Conservation (phyloP, 2,329 filamentous ascomycete genomes). For the Talaromyces piceae region DNA sequence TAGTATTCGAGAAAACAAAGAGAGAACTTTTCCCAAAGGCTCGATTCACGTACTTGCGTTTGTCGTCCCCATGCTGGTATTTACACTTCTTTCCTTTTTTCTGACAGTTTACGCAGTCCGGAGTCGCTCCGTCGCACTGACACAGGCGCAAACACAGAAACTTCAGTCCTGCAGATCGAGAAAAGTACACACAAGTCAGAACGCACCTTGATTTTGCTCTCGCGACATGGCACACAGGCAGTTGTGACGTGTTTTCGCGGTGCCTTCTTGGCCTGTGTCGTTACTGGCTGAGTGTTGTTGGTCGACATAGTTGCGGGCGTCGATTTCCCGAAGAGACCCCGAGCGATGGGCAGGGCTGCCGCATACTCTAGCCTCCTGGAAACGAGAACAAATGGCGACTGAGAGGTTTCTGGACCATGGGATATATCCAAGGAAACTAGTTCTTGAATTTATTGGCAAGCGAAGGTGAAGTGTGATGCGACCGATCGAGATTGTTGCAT, state of each 20-base stretch:
- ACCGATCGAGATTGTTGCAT: not conserved
- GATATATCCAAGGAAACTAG: no score
- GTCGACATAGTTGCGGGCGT: constrained; percentile 9
- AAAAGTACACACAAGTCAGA: not conserved
- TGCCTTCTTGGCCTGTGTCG: constrained; percentile 21
- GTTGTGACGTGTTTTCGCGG: constrained; percentile 39
- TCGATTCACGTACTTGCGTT: constrained; percentile 36
- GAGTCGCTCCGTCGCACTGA: constrained; percentile 32
- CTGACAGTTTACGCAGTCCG: constrained; percentile 32
- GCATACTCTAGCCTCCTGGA: not conserved
- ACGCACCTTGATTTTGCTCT: constrained; percentile 39
- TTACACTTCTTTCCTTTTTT: constrained; percentile 32
- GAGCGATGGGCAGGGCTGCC: not conserved
- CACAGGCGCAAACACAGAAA: not conserved
- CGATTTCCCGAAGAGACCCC: not conserved
- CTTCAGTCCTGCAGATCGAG: not conserved
- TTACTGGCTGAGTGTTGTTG: not conserved
- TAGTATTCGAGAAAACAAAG: not conserved
- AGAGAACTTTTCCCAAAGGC: no score
- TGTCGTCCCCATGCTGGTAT: constrained; percentile 34
- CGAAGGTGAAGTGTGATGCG: no score
- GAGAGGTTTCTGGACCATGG: not conserved
- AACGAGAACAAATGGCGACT: not conserved
- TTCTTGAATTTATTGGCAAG: no score
- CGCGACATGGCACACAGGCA: constrained; percentile 38